Conservation (phyloP, 2,329 filamentous ascomycete genomes). For the Knufia fluminis region DNA sequence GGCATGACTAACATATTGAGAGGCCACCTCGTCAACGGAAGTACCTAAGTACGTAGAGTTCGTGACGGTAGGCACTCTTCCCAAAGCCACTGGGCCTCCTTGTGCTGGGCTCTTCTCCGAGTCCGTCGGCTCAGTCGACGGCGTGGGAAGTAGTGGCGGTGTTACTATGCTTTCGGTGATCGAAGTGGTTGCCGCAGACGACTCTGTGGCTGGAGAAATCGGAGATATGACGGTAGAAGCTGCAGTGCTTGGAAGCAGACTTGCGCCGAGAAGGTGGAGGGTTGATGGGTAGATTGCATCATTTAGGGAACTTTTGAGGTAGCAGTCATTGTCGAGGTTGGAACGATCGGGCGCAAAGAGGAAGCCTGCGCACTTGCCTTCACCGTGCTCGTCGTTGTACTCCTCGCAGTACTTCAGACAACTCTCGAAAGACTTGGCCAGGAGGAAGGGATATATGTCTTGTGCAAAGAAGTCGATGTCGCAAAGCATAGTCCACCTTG, state of each 20-base stretch:
- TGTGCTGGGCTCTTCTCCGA: background rate
- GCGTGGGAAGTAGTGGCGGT: background rate
- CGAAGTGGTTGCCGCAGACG: background rate
- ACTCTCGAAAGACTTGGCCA: conserved; percentile 21
- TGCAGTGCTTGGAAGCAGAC: background rate
- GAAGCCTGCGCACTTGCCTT: conserved; percentile 19
- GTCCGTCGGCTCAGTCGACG: background rate
- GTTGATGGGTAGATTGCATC: conserved; percentile 17
- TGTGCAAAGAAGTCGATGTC: conserved; percentile 23
- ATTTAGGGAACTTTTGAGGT: conserved; percentile 24
- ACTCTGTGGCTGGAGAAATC: background rate
- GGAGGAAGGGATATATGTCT: conserved; percentile 23
- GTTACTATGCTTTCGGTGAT: background rate
- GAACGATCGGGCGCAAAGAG: conserved; percentile 23
- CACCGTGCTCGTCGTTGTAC: conserved; percentile 18
- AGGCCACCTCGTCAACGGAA: conserved; percentile 22
- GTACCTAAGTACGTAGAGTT: conserved; percentile 21
- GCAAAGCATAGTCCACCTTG: conserved; percentile 23
- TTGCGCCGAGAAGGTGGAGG: conserved; percentile 22
- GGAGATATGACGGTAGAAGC: background rate
- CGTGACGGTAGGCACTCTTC: conserved; percentile 15
- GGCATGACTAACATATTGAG: conserved; percentile 24
- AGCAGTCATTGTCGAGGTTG: conserved; percentile 24
- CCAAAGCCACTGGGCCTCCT: background rate
- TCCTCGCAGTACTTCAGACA: conserved; percentile 24